Evolutionary conservation across 2,329 filamentous ascomycete species (phyloP), one percentile per base, ranked within the genome.

Genomic region (Diaporthe citrichinensis): DNA sequence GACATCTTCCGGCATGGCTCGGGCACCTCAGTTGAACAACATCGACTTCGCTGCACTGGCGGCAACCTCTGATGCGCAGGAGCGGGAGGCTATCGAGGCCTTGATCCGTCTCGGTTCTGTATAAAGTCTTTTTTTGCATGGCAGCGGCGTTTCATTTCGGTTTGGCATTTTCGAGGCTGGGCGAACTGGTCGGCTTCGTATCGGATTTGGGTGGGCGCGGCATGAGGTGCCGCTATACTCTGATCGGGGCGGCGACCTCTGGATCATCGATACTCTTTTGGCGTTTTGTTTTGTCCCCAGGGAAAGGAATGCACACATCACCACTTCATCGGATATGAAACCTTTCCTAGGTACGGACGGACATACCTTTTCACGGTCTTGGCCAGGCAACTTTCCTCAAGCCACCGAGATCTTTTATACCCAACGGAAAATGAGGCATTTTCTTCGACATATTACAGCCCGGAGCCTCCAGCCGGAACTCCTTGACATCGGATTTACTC

Each of bases 11-110:
- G 89, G 89, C 71, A 90, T 91, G 87, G 88, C 87, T 76, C 89
- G 87, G 78, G 83, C 87, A 77, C 89, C 88, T 65, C 88, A 88
- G 80, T 84, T 86, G 78, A 83, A 84, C 80, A 88, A 87, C 79
- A 85, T 90, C 79, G 85, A 90, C 83, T 85, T 91, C 80, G 86
- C 87, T 76, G 85, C 86, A 67, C 82, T 90, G 78, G 86, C 85
- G 78, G 85, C 84, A 72, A 84, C 90, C 77, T 89, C 91, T 73
- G 91, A 93, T 82, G 90, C 92, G 77, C 93, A 95, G 84, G 94
- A 96, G 87, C 92, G 93, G 80, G 94, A 95, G 84, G 94, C 94
- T 73, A 91, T 96, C 78, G 94, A 95, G 84, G 94, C 94, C 78
- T 91, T 96, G 81, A 87, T 97, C 81, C 91, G 92, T 84, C 93